These are phyloP conservation scores for Hevea brasiliensis DNA, from an alignment of 345 rosid genomes.

Conservation along the genomic window DNA sequence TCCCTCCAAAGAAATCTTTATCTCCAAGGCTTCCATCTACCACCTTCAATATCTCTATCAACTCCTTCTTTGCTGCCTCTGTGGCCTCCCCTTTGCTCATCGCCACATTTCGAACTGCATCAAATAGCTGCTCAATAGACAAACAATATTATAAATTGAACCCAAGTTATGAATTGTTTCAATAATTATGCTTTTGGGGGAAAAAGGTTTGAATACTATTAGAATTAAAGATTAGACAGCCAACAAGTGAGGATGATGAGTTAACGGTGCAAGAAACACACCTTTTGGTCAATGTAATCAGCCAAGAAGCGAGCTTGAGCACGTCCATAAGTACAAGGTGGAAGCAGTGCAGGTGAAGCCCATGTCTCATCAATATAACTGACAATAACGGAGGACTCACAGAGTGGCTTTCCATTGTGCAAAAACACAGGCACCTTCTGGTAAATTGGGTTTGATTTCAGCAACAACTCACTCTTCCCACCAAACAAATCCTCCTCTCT, in stretches of 20 bases:
- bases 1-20: conserved; percentile 54
- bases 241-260: too few species aligned
- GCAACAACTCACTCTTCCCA: conserved; percentile 57
- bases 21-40: conserved; percentile 58
- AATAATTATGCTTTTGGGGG: too few species aligned
- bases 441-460: conserved; percentile 64
- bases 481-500: conserved; percentile 21
- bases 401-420: conserved; percentile 59
- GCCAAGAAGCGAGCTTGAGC: conserved; percentile 74
- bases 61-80: conserved; percentile 38
- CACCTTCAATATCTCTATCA: conserved; percentile 50
- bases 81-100: conserved; percentile 43
- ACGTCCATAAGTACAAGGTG: conserved; percentile 44
- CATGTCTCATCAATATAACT: conserved; percentile 65
- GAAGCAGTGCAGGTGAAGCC: conserved; percentile 51
- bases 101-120: conserved; percentile 28
- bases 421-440: conserved; percentile 69
- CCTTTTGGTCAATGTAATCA: conserved; percentile 71
- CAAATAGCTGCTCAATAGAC: conserved; percentile 52
- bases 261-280: conserved; percentile 7
- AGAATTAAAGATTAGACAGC: too few species aligned
- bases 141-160: too few species aligned
- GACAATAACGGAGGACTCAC: conserved; percentile 58
- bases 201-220: too few species aligned
- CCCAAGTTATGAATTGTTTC: too few species aligned